These are phyloP conservation scores for Fusarium papillatum DNA, from an alignment of 2,329 filamentous ascomycete genomes.

Conservation along the genomic window DNA sequence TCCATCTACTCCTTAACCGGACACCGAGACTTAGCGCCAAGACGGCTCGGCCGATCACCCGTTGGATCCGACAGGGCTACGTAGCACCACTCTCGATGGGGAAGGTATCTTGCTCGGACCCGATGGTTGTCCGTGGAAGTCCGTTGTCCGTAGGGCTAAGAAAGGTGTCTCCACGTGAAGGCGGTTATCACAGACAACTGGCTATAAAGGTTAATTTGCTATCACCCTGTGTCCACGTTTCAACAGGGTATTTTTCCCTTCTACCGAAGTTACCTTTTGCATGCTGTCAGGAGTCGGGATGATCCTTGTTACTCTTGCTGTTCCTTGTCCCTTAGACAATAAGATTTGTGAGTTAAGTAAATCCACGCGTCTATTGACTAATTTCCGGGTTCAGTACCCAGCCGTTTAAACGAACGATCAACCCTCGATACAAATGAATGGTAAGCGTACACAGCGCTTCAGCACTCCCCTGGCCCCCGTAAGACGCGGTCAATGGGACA, in stretches of 20 bases:
- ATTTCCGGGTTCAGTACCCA: neutral
- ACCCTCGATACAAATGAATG: neutral
- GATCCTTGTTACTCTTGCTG: neutral
- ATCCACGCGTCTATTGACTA: neutral
- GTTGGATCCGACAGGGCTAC: neutral
- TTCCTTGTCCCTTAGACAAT: neutral
- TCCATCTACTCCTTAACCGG: neutral
- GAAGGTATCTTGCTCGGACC: neutral
- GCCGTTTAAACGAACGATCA: neutral
- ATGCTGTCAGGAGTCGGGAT: neutral
- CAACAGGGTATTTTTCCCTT: neutral
- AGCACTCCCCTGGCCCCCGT: neutral
- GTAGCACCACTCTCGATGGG: neutral
- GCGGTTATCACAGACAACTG: neutral
- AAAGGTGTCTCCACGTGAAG: neutral
- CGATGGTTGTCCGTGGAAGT: neutral
- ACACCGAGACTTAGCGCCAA: neutral
- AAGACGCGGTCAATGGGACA: neutral
- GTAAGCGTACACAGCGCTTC: neutral
- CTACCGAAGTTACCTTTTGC: neutral
- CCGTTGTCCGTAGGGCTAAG: neutral
- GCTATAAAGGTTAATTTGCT: neutral
- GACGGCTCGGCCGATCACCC: neutral
- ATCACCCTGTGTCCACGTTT: neutral
- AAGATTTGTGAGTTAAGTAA: neutral